A percentile compares a stretch with the other conserved stretches of the same genome.
phyloP scores from a whole-genome alignment of 2,329 filamentous ascomycete genomes.

The Cephalotrichum gorgonifer region DNA sequence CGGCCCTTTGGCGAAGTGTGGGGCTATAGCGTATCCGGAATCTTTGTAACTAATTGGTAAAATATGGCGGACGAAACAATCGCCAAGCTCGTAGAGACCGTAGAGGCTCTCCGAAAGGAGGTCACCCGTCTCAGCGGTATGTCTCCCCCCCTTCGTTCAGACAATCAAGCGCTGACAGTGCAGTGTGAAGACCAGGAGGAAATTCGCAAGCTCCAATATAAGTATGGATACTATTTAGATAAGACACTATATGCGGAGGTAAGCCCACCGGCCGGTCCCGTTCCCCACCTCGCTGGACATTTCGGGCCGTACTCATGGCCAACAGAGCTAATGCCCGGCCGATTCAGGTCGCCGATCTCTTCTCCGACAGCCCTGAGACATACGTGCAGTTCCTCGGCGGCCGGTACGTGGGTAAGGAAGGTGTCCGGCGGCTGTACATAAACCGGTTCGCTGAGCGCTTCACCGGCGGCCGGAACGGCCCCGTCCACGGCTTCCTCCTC shows the following conservation, averaged over 20 bases:
- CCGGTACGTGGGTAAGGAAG: constrained; percentile 39
- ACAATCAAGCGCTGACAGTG: neutral
- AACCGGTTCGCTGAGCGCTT: constrained; percentile 39
- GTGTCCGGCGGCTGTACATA: constrained; percentile 40
- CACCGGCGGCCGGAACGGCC: constrained; percentile 41
- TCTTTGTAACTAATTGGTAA: too few relatives aligned
- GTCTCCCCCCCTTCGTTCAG: neutral
- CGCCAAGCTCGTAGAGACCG: constrained; percentile 1
- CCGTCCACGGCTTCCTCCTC: constrained; percentile 43
- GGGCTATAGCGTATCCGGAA: too few relatives aligned
- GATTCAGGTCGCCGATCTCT: constrained; percentile 34
- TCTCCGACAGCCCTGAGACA: constrained; percentile 38
- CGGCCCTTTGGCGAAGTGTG: too few relatives aligned
- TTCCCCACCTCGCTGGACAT: too few relatives aligned
- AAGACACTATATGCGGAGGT: constrained; percentile 48
- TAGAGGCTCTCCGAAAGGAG: constrained; percentile 9
- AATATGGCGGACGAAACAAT: too few relatives aligned
- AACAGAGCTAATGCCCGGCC: constrained; percentile 1
- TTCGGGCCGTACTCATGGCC: neutral
- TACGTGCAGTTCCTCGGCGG: constrained; percentile 46
- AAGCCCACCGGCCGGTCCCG: neutral
- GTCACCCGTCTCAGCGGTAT: constrained; percentile 11
- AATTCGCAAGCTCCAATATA: constrained; percentile 44
- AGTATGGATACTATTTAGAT: constrained; percentile 49
- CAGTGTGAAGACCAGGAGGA: constrained; percentile 34